Evolutionary conservation across 2,329 filamentous ascomycete species (phyloP).

Genomic region (Cladosporium colombiae): DNA sequence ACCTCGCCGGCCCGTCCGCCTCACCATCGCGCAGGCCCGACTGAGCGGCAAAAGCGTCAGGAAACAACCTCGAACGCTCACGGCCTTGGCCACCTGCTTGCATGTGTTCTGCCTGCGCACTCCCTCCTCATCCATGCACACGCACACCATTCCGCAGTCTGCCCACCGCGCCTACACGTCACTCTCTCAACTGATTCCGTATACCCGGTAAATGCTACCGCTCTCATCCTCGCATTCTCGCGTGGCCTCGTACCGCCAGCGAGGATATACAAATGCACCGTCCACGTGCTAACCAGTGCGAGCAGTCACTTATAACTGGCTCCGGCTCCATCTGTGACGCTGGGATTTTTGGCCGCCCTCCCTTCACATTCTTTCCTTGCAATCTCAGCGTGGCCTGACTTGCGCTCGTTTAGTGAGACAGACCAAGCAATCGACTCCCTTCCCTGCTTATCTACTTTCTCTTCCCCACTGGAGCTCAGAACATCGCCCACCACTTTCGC

Average conservation of each 20-base stretch:
- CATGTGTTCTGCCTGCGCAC: background rate
- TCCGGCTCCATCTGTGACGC: background rate
- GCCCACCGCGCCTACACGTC: conserved; percentile 14
- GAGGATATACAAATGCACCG: background rate
- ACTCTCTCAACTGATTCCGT: conserved; percentile 1
- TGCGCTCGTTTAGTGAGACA: background rate
- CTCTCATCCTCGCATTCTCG: background rate
- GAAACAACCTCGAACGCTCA: background rate
- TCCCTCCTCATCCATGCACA: background rate
- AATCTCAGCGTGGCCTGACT: conserved; percentile 8
- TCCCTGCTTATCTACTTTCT: background rate
- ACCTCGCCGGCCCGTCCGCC: background rate
- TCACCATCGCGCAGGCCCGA: conserved; percentile 5
- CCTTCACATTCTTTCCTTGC: conserved; percentile 1
- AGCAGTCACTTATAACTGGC: conserved; percentile 6
- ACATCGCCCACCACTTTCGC: background rate
- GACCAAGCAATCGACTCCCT: background rate
- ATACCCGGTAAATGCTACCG: conserved; percentile 3
- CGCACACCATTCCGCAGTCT: conserved; percentile 9
- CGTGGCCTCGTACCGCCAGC: conserved; percentile 8
- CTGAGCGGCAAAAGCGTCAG: background rate
- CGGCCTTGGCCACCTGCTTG: background rate
- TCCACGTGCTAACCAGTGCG: conserved; percentile 6
- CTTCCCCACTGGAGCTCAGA: background rate
- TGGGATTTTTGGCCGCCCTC: background rate